A percentile compares a stretch with the other conserved stretches of the same genome.
These are phyloP conservation scores for Neurospora tetrasperma DNA, from an alignment of 495 filamentous ascomycete species.

Conservation along the genomic window DNA sequence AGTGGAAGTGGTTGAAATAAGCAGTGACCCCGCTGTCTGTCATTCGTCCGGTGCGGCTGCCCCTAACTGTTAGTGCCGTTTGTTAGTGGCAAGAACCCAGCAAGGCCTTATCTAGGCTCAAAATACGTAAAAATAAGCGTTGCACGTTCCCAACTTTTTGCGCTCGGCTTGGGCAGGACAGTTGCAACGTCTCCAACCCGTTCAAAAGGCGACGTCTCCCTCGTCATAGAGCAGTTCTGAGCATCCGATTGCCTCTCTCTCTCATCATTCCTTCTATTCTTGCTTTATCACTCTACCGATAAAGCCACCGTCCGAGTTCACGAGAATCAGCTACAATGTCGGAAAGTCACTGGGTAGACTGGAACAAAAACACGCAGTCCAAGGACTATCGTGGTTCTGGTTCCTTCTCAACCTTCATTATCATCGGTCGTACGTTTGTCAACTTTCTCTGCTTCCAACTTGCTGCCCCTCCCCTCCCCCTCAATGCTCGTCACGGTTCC, in stretches of 20 bases:
- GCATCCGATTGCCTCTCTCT: not conserved
- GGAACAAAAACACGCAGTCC: slow-evolving; percentile 38
- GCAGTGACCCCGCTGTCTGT: not conserved
- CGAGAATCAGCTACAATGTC: slow-evolving; percentile 12
- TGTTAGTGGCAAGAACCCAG: not conserved
- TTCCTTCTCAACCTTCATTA: slow-evolving; percentile 86
- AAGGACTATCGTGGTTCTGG: slow-evolving; percentile 38
- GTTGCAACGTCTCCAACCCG: not conserved
- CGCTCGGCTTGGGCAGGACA: not conserved
- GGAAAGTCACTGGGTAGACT: slow-evolving; percentile 33
- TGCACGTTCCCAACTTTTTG: not conserved
- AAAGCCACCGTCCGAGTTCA: not conserved
- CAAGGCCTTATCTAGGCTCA: not conserved
- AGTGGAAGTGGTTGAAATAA: too few relatives aligned
- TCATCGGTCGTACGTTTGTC: slow-evolving; percentile 71
- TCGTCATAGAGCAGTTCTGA: not conserved
- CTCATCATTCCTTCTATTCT: not conserved
- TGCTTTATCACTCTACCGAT: not conserved
- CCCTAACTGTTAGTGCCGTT: not conserved
- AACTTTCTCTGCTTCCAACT: not conserved
- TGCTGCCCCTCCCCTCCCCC: not conserved
- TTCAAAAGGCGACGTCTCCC: not conserved
- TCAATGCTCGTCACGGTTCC: not conserved
- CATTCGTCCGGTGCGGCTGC: not conserved
- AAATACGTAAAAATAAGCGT: not conserved